Conservation (phyloP, 768 basidiomycete genomes). For the Suillus placidus region DNA sequence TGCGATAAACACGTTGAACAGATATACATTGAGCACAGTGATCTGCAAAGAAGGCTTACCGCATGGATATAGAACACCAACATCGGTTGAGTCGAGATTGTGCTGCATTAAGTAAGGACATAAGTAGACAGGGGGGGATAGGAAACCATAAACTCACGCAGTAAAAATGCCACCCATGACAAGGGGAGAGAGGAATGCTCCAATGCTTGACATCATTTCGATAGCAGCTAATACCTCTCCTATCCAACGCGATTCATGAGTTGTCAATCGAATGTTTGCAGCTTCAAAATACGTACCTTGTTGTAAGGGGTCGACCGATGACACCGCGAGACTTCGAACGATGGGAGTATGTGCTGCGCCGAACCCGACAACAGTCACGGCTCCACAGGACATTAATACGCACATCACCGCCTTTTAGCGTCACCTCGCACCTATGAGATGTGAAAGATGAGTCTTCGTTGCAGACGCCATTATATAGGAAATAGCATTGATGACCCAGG, state of each 20-base stretch:
- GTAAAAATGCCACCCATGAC: conserved; percentile 34
- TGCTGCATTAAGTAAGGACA: conserved; percentile 4
- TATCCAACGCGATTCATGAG: conserved; percentile 7
- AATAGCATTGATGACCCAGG: conserved; percentile 22
- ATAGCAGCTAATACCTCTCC: conserved; percentile 33
- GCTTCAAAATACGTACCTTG: conserved; percentile 24
- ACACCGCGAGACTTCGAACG: conserved; percentile 27
- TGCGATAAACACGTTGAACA: conserved; percentile 10
- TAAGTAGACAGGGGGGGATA: not conserved
- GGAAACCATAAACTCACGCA: conserved; percentile 12
- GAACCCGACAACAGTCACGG: conserved; percentile 22
- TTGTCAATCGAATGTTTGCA: no score
- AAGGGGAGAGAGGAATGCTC: conserved; percentile 27
- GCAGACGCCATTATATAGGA: conserved; percentile 18
- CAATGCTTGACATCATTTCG: conserved; percentile 29
- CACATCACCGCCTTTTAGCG: no score
- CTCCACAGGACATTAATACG: conserved; percentile 16
- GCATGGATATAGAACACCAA: conserved; percentile 29
- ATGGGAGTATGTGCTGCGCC: conserved; percentile 20
- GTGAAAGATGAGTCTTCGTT: conserved; percentile 10
- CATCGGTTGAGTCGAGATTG: conserved; percentile 24
- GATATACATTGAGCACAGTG: not conserved
- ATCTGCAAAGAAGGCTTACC: conserved; percentile 16
- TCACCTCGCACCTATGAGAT: conserved; percentile 21
- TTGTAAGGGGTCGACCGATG: conserved; percentile 30